Evolutionary conservation across 257 asterid species (phyloP).

Genomic region (Gardenia jasminoides): DNA sequence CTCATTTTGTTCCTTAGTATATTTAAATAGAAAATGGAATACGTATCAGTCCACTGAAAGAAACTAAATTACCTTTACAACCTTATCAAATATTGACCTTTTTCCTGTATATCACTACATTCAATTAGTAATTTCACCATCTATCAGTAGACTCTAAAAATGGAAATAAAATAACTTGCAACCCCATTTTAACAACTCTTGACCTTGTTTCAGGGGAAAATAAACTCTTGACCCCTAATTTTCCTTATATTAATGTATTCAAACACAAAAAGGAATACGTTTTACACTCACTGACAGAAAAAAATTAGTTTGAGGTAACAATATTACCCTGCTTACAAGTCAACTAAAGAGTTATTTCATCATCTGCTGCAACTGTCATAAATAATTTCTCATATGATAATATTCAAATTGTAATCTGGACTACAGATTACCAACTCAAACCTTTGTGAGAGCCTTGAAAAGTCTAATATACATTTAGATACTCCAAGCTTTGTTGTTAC

Average conservation of each 20-base stretch:
- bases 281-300: no score
- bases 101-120: no score
- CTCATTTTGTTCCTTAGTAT: neutral
- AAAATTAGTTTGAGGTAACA: neutral
- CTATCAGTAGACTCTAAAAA: no score
- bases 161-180: neutral
- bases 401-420: neutral
- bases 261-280: no score
- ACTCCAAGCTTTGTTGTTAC: neutral
- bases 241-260: neutral
- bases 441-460: no score
- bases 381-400: neutral
- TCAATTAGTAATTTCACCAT: no score
- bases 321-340: neutral
- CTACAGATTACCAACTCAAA: neutral
- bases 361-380: neutral
- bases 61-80: no score
- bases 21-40: neutral
- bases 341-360: neutral
- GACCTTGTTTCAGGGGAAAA: no score
- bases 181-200: neutral
- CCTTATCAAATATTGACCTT: no score
- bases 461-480: no score
- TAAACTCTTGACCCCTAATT: neutral
- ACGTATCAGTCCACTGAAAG: neutral